Base-by-base conservation (phyloP, 805 yeast genomes). In the Isabelozyma rhagii region DNA sequence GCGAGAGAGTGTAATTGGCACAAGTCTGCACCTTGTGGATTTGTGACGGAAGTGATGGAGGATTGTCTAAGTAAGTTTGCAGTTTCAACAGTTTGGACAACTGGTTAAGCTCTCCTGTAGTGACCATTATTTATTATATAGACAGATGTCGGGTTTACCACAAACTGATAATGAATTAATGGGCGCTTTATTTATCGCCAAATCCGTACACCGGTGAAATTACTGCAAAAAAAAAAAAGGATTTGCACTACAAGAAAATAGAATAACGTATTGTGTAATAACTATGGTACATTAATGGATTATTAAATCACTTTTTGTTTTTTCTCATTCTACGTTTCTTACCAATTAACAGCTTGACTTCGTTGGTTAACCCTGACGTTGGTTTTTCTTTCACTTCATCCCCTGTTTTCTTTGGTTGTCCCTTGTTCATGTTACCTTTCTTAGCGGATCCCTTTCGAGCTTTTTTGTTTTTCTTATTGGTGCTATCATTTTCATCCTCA, bases 321-420 rank as follows among this genome's bases (percentile, higher is more conserved):
- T 79, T 79, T 71, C 80, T 84, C 72, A 80, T 80, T 69, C 74
- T 85, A 68, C 92, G 82, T 69, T 85, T 87, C 57, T 77, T 71
- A 41, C 87, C 89, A 56, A 87, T 87, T 47, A 86, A 65, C 59
- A 81, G 76, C 63, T 82, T 86, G 15, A 83, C 77, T 50, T 79
- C 82, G 34, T 80, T 83, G 29, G 81, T 69, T 34, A 82, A 51
- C 2, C 73, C 80, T 6, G 78, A 67, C 40, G 55, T 58, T 8
- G 46, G 44, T 14, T 52, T 55, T 36, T 57, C 58, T 13, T 53
- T 52, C 25, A 21, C 25, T 21, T 21, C 25, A 6, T 21, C 2
- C 6, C 25, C 25, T 21, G 25, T 21, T 21, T 21, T 21, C 25
- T 21, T 21, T 21, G 25, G 25, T 41, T 54, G 54, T 28, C 69